Evolutionary conservation across 2,329 filamentous ascomycete genomes (phyloP).

Genomic region (Aspergillus viridinutans): DNA sequence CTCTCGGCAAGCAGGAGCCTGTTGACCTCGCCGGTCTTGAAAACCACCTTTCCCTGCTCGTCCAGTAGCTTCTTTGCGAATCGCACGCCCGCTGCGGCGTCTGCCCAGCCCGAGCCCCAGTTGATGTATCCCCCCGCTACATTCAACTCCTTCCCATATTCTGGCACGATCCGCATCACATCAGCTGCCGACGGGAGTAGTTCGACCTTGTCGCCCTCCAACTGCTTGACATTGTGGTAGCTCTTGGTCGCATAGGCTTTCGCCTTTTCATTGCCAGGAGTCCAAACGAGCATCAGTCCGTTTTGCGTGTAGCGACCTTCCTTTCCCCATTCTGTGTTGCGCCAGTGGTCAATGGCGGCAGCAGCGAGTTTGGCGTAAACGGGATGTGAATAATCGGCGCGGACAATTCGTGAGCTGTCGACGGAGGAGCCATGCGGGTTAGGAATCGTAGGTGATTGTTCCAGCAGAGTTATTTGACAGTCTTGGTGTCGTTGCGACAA

Average conservation of each 20-base stretch:
- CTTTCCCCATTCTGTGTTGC: slow-evolving; percentile 45
- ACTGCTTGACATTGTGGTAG: slow-evolving; percentile 37
- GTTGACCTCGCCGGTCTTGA: slow-evolving; percentile 34
- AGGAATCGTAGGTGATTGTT: slow-evolving; percentile 53
- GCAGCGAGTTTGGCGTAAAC: slow-evolving; percentile 72
- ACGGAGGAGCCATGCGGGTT: slow-evolving; percentile 57
- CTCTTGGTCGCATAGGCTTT: slow-evolving; percentile 37
- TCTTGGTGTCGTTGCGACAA: slow-evolving; percentile 57
- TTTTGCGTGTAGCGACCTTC: slow-evolving; percentile 43
- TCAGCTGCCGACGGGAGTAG: slow-evolving; percentile 31
- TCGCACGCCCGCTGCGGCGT: slow-evolving; percentile 40
- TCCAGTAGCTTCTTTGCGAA: slow-evolving; percentile 38
- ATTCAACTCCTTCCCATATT: slow-evolving; percentile 31
- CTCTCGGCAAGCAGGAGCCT: slow-evolving; percentile 25
- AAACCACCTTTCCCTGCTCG: slow-evolving; percentile 31
- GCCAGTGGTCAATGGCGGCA: slow-evolving; percentile 65
- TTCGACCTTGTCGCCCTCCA: slow-evolving; percentile 33
- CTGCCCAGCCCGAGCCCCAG: slow-evolving; percentile 44
- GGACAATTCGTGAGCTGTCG: slow-evolving; percentile 59
- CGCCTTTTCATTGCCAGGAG: slow-evolving; percentile 24
- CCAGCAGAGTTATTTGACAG: slow-evolving; percentile 55
- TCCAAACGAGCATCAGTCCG: slow-evolving; percentile 40
- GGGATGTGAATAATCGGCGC: slow-evolving; percentile 75
- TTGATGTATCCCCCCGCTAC: slow-evolving; percentile 44
- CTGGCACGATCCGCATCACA: slow-evolving; percentile 31